Conservation (phyloP, 129 eudicot species). For the Ambrosia trifida region DNA sequence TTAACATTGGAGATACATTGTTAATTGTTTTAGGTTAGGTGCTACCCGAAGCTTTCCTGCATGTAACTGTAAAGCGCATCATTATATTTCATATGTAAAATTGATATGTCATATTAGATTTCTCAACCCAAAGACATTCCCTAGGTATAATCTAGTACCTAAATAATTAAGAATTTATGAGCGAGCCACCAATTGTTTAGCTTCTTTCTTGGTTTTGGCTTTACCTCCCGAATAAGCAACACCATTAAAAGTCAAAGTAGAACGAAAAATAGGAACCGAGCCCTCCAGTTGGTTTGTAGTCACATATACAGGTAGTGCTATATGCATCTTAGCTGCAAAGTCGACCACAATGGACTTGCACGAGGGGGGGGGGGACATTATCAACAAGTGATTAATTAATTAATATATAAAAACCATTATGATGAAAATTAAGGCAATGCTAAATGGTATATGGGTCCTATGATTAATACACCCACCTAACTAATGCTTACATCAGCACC, state of each 20-base stretch:
- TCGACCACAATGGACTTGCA: conserved; percentile 54
- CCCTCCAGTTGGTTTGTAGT: conserved; percentile 24
- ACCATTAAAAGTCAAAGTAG: conserved; percentile 40
- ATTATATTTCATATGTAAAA: too few species aligned
- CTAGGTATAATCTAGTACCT: too few species aligned
- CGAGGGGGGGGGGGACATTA: conserved; percentile 14
- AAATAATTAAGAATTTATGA: conserved; percentile 46
- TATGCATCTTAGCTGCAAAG: conserved; percentile 42
- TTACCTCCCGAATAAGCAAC: conserved; percentile 38
- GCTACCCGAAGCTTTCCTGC: too few species aligned
- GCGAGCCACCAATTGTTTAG: conserved; percentile 59
- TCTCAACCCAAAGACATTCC: too few species aligned
- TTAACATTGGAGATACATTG: too few species aligned
- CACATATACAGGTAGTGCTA: conserved; percentile 35
- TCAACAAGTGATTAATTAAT: conserved; percentile 17
- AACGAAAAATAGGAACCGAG: conserved; percentile 32
- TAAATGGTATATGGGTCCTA: too few species aligned
- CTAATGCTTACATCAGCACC: too few species aligned
- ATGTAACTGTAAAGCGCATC: too few species aligned
- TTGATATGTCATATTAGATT: too few species aligned
- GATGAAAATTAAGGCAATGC: background rate
- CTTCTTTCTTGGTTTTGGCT: conserved; percentile 50
- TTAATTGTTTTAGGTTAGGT: too few species aligned
- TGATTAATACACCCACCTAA: too few species aligned
- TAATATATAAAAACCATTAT: background rate